Base-by-base conservation (phyloP, 1,284 basidiomycete genomes). In the Cryptococcus sp. region DNA sequence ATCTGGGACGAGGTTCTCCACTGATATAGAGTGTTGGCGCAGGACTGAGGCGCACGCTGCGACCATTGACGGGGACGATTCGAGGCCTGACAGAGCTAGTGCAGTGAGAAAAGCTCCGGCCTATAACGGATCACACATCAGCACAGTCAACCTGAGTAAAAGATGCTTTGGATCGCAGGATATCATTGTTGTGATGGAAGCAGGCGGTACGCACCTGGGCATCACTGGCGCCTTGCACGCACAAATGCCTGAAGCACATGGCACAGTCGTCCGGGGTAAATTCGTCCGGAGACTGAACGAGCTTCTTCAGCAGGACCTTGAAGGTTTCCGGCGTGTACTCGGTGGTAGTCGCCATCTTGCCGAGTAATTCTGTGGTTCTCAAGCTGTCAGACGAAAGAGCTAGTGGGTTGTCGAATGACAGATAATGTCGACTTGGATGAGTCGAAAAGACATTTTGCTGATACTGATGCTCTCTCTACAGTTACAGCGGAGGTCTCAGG, bases 31-130 rank as follows among this genome's bases (percentile, higher is more conserved):
- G 47, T 87, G 85, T 38, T 83, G 79, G 40, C 87, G 83, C 55
- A 95, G 82, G 4, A 90, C 84, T 3, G 84, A 78, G 1, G 91
- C 91, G 13, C 90, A 91, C 0, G 87, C 87, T 1, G 86, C 86
- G 44, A 93, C 84, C 27, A 86, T 85, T 41, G 89, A 88, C 17
- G 89, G 84, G n/a, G 85, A 81, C 31, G 84, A 77, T 63, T 93
- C 91, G 27, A 91, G 80, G 31, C 86, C 85, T 51, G 88, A 85
- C 57, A 91, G 81, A 64, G 91, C 90, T 53, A 91, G 79, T 5
- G 90, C 90, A 0, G 89, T 88, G 47, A 94, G 80, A 76, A 93
- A 92, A 0, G 91, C 87, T 22, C 91, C 90, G 50, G 91, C 85
- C 73, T 93, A 35, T 50, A 1, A 25, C 3, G 17, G 20, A 0